Conservation (phyloP, 2,329 filamentous ascomycete species). For the Clonostachys chloroleuca region DNA sequence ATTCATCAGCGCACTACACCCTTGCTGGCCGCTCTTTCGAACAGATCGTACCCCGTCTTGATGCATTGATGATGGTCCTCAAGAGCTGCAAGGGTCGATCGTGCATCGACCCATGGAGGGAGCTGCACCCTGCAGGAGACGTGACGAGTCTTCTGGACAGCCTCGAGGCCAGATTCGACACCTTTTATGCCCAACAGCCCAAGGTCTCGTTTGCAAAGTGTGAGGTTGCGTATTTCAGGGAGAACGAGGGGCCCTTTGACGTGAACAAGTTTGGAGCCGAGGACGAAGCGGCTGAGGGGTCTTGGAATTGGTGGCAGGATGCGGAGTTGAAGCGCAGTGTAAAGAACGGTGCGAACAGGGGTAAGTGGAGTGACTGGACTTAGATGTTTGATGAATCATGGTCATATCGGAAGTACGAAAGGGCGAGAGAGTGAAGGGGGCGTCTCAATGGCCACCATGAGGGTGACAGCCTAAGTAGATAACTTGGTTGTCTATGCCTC, state of each 20-base stretch:
- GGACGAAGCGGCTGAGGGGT: no score
- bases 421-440: no score
- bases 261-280: no score
- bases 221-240: conserved; percentile 47
- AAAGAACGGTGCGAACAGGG: no score
- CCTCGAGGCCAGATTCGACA: conserved; percentile 38
- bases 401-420: no score
- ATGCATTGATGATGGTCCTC: conserved; percentile 53
- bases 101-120: conserved; percentile 50
- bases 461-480: no score
- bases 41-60: conserved; percentile 44
- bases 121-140: conserved; percentile 46
- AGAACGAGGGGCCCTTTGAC: conserved; percentile 44
- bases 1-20: conserved; percentile 39
- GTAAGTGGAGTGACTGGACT: no score
- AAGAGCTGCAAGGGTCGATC: conserved; percentile 52
- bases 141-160: conserved; percentile 47
- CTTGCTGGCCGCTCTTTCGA: conserved; percentile 17
- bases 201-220: conserved; percentile 47
- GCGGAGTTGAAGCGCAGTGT: no score
- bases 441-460: no score
- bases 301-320: no score
- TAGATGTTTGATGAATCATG: no score
- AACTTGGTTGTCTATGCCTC: no score
- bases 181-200: conserved; percentile 43